Base-by-base conservation (phyloP, 164 flowering plant species). In the Magnolia kwangsiensis region DNA sequence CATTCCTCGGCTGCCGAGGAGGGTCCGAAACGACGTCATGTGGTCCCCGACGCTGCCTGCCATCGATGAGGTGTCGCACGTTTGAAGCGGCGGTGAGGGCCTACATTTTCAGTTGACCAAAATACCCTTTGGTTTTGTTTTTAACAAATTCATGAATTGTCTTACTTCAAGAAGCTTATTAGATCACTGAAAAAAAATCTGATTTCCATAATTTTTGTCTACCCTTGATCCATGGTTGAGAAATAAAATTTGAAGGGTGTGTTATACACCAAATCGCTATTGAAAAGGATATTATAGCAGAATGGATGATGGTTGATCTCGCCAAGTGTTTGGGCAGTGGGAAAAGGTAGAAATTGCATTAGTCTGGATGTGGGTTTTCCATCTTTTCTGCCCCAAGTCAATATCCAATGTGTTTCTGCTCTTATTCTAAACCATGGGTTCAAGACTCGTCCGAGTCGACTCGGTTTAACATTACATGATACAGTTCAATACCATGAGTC, bases 41-140 rank as follows among this genome's bases (percentile, higher is more conserved):
- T 76, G 78, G 78, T 13, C 27, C 16, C 70, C 70, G 1, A 24
- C 49, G 16, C 45, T 67, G 1, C 27, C 73, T 61, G 24, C 67
- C 69, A 76, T 76, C 63, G 10, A 61, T 18, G 69, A 76, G 74
- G 69, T 10, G 21, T 70, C 73, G 16, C 74, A 68, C 1, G 58
- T 67, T 58, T 72, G 45, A 37, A 37, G 45, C 45, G 7, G 45
- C 45, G 45, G 45, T 5, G 45, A 37, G 4, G 45, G 45, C 45
- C 7, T 37, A 37, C 45, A 37, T 37, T 37, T 37, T 37, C 45
- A 37, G 4, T 37, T 37, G 45, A 37, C 45, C 7, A 37, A 37
- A 3, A 37, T 37, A 37, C 45, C 7, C 45, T 3, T 37, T 7
- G 7, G 45, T 37, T 37, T 37, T 37, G 45, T 37, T 37, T 37